Base-by-base conservation (phyloP, 495 filamentous ascomycete species). In the Durotheca rogersii region DNA sequence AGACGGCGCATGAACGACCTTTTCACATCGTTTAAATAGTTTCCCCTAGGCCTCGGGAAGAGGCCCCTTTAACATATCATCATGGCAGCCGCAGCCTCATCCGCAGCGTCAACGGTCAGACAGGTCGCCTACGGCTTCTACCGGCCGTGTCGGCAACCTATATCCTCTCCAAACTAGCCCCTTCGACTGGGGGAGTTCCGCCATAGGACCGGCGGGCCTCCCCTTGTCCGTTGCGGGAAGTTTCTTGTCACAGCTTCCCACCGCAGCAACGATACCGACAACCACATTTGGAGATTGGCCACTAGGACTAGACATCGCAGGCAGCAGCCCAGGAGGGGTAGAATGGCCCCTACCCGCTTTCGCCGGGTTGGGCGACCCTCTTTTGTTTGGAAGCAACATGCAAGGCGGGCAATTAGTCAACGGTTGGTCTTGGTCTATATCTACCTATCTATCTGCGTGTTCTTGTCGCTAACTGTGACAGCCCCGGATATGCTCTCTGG, bases 141-240 rank as follows among this genome's bases (percentile, higher is more conserved):
- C 48, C 63, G 42, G 32, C 56, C 65, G 29, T 51, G 50, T 37
- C 62, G 57, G 50, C 36, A 23, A 58, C 30, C 29, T 31, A 21
- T 27, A 21, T 4, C 30, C 42, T 54, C 56, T 19, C 42, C 65
- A 62, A 54, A 49, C 35, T 67, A 54, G 53, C 34, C 52, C n/a
- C 20, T 16, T 50, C 50, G 59, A 54, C 49, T 65, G 59, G 62
- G 52, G 48, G 62, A 56, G 50, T 56, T 57, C 59, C 49, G 59
- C 56, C 44, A 45, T 48, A 51, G 62, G 54, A 56, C 62, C 59
- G 48, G 56, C 59, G 53, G 62, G 60, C 35, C 56, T 65, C 56
- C 62, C 57, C 62, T 33, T 51, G 59, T 62, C 62, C 39, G 55
- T 42, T 34, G 62, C 53, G 43, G 61, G 47, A 38, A 52, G 46